A percentile compares a stretch with the other conserved stretches of the same genome.
These are phyloP conservation scores for Rhizomucor pusillus DNA, from an alignment of 371 early-diverging fungal genomes.

Conservation along the genomic window DNA sequence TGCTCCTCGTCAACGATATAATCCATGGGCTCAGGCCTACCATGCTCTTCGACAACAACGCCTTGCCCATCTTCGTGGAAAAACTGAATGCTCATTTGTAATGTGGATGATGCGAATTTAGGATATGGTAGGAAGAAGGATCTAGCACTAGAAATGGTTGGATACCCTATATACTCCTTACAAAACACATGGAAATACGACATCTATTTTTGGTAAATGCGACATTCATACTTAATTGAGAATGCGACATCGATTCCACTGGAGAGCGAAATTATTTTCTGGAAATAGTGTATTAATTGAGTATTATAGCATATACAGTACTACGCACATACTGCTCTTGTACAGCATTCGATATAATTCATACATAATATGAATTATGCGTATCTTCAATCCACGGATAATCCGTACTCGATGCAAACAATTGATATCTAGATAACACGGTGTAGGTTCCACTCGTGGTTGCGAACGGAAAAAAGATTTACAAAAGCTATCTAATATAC, in stretches of 20 bases:
- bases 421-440: no score
- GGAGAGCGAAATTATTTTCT: background rate
- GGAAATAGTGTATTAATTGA: slow-evolving; percentile 2
- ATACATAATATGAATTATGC: no score
- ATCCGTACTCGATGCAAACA: no score
- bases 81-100: slow-evolving; percentile 6
- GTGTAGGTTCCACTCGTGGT: no score
- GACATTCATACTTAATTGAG: background rate
- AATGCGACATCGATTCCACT: slow-evolving; percentile 2
- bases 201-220: slow-evolving; percentile 2
- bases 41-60: slow-evolving; percentile 10
- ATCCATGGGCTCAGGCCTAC: slow-evolving; percentile 15
- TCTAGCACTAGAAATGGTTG: background rate
- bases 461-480: no score
- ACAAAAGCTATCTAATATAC: slow-evolving; percentile 4
- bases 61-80: slow-evolving; percentile 15
- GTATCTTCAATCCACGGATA: no score
- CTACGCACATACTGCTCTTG: no score
- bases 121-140: background rate
- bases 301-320: no score
- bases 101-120: background rate
- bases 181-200: background rate
- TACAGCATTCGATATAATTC: no score
- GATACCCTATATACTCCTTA: background rate
- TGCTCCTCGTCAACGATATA: slow-evolving; percentile 17